Base-by-base conservation (phyloP, 2,329 filamentous ascomycete species). In the Ramichloridium luteum region DNA sequence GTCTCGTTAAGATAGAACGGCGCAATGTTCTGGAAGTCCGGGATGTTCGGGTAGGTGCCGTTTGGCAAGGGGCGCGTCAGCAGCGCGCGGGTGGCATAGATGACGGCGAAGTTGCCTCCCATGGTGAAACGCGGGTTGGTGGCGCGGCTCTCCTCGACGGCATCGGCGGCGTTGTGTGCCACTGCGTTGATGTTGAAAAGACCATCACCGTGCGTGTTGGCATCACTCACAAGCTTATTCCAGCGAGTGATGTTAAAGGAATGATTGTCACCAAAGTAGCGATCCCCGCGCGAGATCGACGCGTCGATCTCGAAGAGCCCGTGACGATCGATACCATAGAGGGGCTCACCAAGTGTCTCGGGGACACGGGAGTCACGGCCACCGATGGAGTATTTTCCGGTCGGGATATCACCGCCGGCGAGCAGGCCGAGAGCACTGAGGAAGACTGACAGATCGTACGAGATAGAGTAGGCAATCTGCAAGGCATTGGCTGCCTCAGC, bases 1-100 rank as follows among this genome's bases (percentile, higher is more conserved):
- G 43, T 47, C 31, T 48, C 45, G 34, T 48, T 47, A 16, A 48
- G 41, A 36, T 45, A 49, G 34, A 48, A 49, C 3, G 46, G 45
- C 11, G 41, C 46, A 17, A 49, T 36, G 39, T 48, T 49, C 13
- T 36, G 16, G 37, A 38, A 48, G 39, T 44, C 28, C n/a, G 46
- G 39, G 11, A 34, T 14, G 25, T 39, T 33, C 13, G 38, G 35
- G 4, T 31, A 33, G 13, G 45, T 46, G 33, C 45, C 46, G 31
- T 49, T 49, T 12, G 45, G 27, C 14, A 49, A 37, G 5, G 36
- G 39, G 15, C 36, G 32, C 6, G 31, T 32, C 12, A 38, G 29
- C 11, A 40, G 35, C 13, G 38, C 38, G 11, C 38, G 38, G 9
- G 38, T 40, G 14, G 38, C 38, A 31, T 40, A 40, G 28, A 40